Conservation (phyloP, 2,329 filamentous ascomycete genomes). For the Plenodomus biglobosus region DNA sequence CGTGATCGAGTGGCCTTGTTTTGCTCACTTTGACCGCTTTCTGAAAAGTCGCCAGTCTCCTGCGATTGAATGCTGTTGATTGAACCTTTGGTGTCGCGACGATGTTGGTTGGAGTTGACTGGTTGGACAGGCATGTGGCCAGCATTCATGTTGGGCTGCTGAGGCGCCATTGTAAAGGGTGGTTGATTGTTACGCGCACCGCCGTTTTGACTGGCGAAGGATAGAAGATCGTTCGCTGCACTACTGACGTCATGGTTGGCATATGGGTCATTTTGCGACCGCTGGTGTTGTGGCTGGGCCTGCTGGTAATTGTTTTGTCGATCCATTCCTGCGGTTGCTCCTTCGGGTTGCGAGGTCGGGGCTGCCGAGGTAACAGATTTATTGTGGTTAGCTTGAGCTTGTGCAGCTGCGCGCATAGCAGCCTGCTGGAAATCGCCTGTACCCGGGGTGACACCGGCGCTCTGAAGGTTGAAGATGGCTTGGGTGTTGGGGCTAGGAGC, state of each 20-base stretch:
- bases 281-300: conserved; percentile 41
- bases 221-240: conserved; percentile 89
- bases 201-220: conserved; percentile 73
- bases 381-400: conserved; percentile 41
- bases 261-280: conserved; percentile 63
- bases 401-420: conserved; percentile 74
- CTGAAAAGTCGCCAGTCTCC: conserved; percentile 67
- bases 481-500: conserved; percentile 85
- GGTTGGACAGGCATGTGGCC: conserved; percentile 52
- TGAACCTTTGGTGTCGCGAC: conserved; percentile 52
- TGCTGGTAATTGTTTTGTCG: conserved; percentile 59
- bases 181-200: conserved; percentile 58
- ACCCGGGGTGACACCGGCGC: conserved; percentile 81
- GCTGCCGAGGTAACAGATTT: conserved; percentile 44
- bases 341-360: conserved; percentile 49
- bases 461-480: conserved; percentile 77
- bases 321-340: conserved; percentile 50
- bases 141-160: conserved; percentile 44
- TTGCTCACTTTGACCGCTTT: conserved; percentile 67
- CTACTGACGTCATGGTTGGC: conserved; percentile 89
- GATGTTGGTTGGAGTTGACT: conserved; percentile 55
- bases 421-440: conserved; percentile 95
- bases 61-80: conserved; percentile 61
- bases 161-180: conserved; percentile 49
- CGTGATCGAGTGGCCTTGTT: conserved; percentile 55